Percentiles rank a stretch among this genome's conserved stretches.
These are phyloP conservation scores for Hymenotorrendiella dingleyae DNA, from an alignment of 2,329 filamentous ascomycete species.

Conservation along the genomic window DNA sequence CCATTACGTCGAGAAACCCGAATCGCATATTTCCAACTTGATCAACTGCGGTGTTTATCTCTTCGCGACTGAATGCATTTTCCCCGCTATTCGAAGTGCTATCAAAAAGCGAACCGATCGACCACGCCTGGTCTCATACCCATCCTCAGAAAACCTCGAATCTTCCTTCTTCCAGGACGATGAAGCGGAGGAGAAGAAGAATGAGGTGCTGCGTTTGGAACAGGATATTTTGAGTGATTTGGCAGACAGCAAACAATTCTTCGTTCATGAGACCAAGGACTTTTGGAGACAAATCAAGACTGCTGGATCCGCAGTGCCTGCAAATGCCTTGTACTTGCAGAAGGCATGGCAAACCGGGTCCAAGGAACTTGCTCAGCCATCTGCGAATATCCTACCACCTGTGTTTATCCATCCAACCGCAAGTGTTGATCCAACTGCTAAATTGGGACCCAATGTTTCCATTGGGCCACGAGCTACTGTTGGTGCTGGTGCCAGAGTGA, in stretches of 20 bases:
- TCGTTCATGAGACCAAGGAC: slow-evolving; percentile 96
- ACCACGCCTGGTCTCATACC: slow-evolving; percentile 88
- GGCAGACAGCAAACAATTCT: slow-evolving; percentile 96
- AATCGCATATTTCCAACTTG: slow-evolving; percentile 93
- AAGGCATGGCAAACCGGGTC: slow-evolving; percentile 83
- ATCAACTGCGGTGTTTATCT: slow-evolving; percentile 99
- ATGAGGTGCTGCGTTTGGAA: slow-evolving; percentile 86
- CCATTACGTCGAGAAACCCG: slow-evolving; percentile 98
- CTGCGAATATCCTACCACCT: slow-evolving; percentile 80
- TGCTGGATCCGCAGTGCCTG: slow-evolving; percentile 90
- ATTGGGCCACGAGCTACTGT: slow-evolving; percentile 84
- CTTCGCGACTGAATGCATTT: slow-evolving; percentile 91
- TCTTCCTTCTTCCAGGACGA: slow-evolving; percentile 60
- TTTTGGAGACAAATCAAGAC: slow-evolving; percentile 99
- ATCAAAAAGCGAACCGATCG: slow-evolving; percentile 94
- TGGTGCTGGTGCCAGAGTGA: slow-evolving; percentile 83
- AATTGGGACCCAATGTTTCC: slow-evolving; percentile 94
- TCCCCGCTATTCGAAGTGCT: slow-evolving; percentile 87
- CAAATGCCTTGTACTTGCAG: slow-evolving; percentile 93
- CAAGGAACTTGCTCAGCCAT: slow-evolving; percentile 74
- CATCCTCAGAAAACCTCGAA: slow-evolving; percentile 89
- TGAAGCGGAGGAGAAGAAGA: slow-evolving; percentile 70
- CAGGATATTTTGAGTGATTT: slow-evolving; percentile 95
- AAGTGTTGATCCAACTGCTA: slow-evolving; percentile 85
- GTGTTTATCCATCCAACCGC: slow-evolving; percentile 95